phyloP scores from a whole-genome alignment of 176 grass and related monocot genomes.

The Zoysia japonica region DNA sequence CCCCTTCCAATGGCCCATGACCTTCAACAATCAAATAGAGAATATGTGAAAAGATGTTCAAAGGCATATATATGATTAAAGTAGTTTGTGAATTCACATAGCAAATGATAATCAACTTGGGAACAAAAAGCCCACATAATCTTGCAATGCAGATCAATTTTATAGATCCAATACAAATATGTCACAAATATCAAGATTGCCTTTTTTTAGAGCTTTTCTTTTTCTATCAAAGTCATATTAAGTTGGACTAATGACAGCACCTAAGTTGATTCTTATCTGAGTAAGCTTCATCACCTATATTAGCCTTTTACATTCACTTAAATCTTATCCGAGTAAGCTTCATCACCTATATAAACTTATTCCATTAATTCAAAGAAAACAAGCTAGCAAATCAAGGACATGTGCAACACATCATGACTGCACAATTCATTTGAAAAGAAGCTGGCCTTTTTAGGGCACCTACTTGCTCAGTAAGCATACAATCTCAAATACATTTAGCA shows the following conservation, averaged over 20 bases:
- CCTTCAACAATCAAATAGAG: conserved; percentile 41
- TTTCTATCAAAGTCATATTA: too few species aligned
- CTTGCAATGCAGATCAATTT: background rate
- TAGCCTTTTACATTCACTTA: background rate
- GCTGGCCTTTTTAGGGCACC: background rate
- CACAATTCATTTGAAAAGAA: background rate
- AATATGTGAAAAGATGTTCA: background rate
- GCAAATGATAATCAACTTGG: conserved; percentile 10
- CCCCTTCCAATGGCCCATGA: conserved; percentile 39
- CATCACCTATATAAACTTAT: background rate
- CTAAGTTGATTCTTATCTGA: background rate
- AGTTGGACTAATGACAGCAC: background rate
- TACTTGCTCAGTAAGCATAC: background rate
- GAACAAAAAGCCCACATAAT: background rate
- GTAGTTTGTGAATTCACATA: background rate
- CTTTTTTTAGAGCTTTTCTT: background rate
- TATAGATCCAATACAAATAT: background rate
- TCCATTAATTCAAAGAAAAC: background rate
- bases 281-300: background rate
- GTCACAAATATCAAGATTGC: background rate
- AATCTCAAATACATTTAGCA: background rate
- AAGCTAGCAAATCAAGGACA: background rate
- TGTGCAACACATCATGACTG: background rate
- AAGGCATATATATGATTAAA: conserved; percentile 6
- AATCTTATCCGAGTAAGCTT: background rate